Percentiles rank a stretch among this genome's conserved stretches.
These are phyloP conservation scores for Avicennia marina DNA, from an alignment of 257 asterid genomes.

Conservation along the genomic window DNA sequence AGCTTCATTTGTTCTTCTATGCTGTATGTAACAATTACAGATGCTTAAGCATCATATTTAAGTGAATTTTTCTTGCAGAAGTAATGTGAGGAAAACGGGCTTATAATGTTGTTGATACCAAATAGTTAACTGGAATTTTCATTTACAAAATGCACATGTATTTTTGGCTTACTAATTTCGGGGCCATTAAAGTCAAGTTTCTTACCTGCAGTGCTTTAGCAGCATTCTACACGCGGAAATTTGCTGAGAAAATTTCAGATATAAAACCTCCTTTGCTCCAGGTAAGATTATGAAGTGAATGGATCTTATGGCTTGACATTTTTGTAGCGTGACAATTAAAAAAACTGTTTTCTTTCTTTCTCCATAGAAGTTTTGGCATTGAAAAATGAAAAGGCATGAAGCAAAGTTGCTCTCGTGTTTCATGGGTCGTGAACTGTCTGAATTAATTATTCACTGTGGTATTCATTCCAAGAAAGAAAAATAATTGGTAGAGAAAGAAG, in stretches of 20 bases:
- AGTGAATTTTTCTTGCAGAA: no score
- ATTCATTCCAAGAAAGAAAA: constrained; percentile 5
- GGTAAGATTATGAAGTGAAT: constrained; percentile 44
- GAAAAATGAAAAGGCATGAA: neutral
- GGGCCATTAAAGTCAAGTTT: constrained; percentile 17
- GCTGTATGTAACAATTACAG: no score
- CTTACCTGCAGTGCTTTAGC: constrained; percentile 80
- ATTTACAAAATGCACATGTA: constrained; percentile 9
- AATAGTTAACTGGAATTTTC: constrained; percentile 17
- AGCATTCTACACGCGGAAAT: constrained; percentile 83
- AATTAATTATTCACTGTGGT: neutral
- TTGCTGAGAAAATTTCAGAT: constrained; percentile 66
- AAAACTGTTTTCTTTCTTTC: neutral
- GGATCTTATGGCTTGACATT: constrained; percentile 17
- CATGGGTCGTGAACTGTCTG: constrained; percentile 2
- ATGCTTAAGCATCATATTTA: no score
- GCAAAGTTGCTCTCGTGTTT: neutral
- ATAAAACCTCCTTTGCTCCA: constrained; percentile 84
- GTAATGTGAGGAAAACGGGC: no score
- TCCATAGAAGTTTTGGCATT: neutral
- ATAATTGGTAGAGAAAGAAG: no score
- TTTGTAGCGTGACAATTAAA: constrained; percentile 5
- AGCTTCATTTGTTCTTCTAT: no score
- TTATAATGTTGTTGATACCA: constrained; percentile 6
- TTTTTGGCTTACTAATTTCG: constrained; percentile 12